Evolutionary conservation across 2,329 filamentous ascomycete genomes (phyloP), one percentile per base, ranked within the genome.

Genomic region (Curvularia eragrostidis): DNA sequence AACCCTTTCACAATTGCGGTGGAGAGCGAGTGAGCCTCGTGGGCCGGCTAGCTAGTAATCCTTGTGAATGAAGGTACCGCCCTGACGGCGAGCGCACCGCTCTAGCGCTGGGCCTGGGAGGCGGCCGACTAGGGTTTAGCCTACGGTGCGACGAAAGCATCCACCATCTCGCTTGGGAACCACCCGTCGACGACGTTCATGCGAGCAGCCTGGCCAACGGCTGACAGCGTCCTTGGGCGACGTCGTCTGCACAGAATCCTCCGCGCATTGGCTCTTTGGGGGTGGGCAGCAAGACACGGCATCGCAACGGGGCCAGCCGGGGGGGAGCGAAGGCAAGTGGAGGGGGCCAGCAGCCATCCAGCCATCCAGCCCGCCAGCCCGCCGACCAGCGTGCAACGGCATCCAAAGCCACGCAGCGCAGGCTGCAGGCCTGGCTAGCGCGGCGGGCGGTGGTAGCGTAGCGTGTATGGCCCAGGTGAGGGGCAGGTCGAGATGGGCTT

Each of bases 1-100:
- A 72, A 73, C 48, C 61, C 64, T 51, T 73, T 69, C 71, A 71
- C 70, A 74, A 73, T 59, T 72, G 70, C 66, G 57, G 67, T 70
- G 69, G 69, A 63, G 64, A 63, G 66, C 64, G 61, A 72, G 68
- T 75, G 71, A 71, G 72, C 72, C 71, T 72, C 68, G 69, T 52
- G 64, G 71, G 52, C 49, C 61, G 54, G 65, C 68, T 67, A 65
- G 63, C 56, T 47, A 58, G 69, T 63, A 58, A 70, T 63, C 69
- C 70, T 67, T 72, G 70, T 61, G 56, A 42, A 47, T 57, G 51
- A 60, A 67, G 61, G 61, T 69, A 68, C 70, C 70, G 68, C 62
- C 62, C 63, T 61, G 64, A 61, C 67, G 71, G 71, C 65, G 64
- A 65, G 64, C 65, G 69, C 69, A 64, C 66, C 51, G 56, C 54